Percentiles rank a stretch among this genome's conserved stretches.
phyloP scores from a whole-genome alignment of 1,284 basidiomycete genomes.

The Jaminaea rosea region DNA sequence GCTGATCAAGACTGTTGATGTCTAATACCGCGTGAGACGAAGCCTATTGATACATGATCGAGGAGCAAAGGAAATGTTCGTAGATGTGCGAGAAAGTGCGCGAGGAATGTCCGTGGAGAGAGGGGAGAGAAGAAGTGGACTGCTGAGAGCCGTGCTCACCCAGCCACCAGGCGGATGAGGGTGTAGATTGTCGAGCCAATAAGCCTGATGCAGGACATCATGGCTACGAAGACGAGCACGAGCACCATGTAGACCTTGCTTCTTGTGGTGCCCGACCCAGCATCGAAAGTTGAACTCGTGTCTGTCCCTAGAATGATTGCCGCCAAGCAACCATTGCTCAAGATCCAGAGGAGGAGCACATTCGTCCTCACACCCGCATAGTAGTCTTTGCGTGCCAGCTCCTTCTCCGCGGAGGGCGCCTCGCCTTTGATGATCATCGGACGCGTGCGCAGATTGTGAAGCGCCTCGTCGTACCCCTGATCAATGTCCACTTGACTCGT shows the following conservation, averaged over 20 bases:
- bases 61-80: no score
- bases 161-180: slow-evolving; percentile 25
- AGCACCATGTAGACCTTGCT: slow-evolving; percentile 42
- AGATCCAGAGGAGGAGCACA: slow-evolving; percentile 73
- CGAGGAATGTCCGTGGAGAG: neutral
- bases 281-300: slow-evolving; percentile 23
- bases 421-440: slow-evolving; percentile 49
- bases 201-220: slow-evolving; percentile 37
- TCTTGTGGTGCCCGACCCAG: slow-evolving; percentile 19
- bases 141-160: slow-evolving; percentile 5
- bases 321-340: slow-evolving; percentile 58
- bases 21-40: no score
- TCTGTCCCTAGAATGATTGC: slow-evolving; percentile 37
- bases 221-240: slow-evolving; percentile 40
- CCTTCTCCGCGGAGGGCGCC: slow-evolving; percentile 38
- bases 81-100: no score
- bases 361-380: slow-evolving; percentile 72
- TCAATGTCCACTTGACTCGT: slow-evolving; percentile 80
- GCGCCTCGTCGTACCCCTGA: slow-evolving; percentile 75
- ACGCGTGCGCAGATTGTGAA: slow-evolving; percentile 67
- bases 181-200: slow-evolving; percentile 35
- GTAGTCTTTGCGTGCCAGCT: slow-evolving; percentile 43
- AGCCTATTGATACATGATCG: no score
- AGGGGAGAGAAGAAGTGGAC: neutral
- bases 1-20: no score